Conservation (phyloP, 306 rosid species). For the Fragaria ananassa region DNA sequence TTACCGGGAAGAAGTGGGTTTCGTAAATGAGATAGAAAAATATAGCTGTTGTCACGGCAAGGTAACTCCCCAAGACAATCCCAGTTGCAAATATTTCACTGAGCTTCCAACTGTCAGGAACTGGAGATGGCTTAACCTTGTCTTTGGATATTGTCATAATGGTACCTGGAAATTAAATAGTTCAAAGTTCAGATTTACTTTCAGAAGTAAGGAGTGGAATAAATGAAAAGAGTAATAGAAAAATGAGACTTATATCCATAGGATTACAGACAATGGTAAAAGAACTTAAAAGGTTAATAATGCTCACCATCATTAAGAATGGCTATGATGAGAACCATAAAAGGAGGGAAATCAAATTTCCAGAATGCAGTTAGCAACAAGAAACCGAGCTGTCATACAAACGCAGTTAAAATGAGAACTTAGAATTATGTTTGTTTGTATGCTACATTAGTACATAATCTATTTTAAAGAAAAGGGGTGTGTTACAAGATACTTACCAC, state of each 20-base stretch:
- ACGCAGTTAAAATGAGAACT: background rate
- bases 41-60: constrained; percentile 16
- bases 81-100: constrained; percentile 25
- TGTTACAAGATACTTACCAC: constrained; percentile 14
- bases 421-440: background rate
- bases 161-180: constrained; percentile 2
- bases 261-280: background rate
- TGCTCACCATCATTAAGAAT: constrained; percentile 22
- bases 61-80: constrained; percentile 20
- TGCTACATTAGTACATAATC: background rate
- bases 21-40: constrained; percentile 8
- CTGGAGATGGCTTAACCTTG: constrained; percentile 25
- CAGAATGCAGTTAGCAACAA: constrained; percentile 18
- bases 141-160: constrained; percentile 28
- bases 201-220: background rate
- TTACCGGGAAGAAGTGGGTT: constrained; percentile 15
- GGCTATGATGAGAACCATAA: constrained; percentile 25
- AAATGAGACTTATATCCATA: background rate
- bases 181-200: background rate
- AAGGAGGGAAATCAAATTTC: constrained; percentile 21
- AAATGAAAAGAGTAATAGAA: background rate
- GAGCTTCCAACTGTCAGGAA: constrained; percentile 24
- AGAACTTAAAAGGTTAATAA: background rate
- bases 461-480: background rate
- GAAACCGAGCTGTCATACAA: constrained; percentile 20